These are phyloP conservation scores for Gamsiella multidivaricata DNA, from an alignment of 192 early-diverging fungal genomes.

Conservation along the genomic window DNA sequence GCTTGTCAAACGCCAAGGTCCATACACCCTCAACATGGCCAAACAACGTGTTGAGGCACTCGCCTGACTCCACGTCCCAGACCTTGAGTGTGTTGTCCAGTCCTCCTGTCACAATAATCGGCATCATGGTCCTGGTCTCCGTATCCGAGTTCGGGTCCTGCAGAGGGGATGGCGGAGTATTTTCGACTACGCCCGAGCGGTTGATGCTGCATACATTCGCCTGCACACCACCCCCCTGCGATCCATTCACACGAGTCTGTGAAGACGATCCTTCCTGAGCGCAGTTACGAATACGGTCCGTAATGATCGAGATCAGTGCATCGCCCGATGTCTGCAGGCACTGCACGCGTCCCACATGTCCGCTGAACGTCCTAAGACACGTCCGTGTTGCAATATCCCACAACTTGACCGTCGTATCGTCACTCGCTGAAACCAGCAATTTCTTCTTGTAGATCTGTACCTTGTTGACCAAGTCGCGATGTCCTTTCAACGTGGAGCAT, in stretches of 20 bases:
- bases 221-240: constrained; percentile 11
- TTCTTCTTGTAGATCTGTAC: constrained; percentile 81
- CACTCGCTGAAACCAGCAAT: constrained; percentile 83
- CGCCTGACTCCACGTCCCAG: constrained; percentile 89
- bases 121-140: constrained; percentile 46
- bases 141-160: constrained; percentile 35
- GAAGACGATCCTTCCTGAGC: constrained; percentile 3
- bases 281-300: constrained; percentile 26
- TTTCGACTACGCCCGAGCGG: constrained; percentile 60
- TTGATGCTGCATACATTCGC: constrained; percentile 30
- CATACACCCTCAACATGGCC: constrained; percentile 86
- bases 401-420: constrained; percentile 85
- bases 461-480: constrained; percentile 92
- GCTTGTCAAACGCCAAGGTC: constrained; percentile 83
- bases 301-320: constrained; percentile 49
- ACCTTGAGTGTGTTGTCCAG: constrained; percentile 90
- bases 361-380: constrained; percentile 74
- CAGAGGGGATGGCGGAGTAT: constrained; percentile 33
- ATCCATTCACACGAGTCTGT: not conserved
- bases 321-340: constrained; percentile 54
- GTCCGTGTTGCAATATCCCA: constrained; percentile 85
- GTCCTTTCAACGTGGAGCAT: constrained; percentile 80
- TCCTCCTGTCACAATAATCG: constrained; percentile 83
- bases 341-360: constrained; percentile 84
- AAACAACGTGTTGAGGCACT: constrained; percentile 80